phyloP scores from a whole-genome alignment of 768 basidiomycete genomes.

The Auricularia auricula-judae region DNA sequence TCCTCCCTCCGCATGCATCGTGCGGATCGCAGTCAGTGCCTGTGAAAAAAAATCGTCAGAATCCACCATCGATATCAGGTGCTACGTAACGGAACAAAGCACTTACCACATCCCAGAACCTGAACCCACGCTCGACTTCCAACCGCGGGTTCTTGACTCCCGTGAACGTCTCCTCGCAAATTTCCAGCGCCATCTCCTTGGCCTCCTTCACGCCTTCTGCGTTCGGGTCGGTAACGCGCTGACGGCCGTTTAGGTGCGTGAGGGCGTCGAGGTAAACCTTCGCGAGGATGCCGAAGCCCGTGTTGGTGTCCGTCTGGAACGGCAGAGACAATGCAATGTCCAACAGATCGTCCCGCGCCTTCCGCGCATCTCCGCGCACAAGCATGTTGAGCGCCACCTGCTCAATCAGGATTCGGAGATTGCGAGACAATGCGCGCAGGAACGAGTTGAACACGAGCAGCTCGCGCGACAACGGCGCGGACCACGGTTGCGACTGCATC shows the following conservation, averaged over 20 bases:
- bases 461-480: constrained; percentile 91
- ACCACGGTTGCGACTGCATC: constrained; percentile 77
- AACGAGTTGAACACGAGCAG: constrained; percentile 98
- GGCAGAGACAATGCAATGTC: constrained; percentile 89
- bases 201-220: constrained; percentile 71
- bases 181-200: constrained; percentile 78
- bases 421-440: constrained; percentile 81
- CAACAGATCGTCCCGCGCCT: constrained; percentile 80
- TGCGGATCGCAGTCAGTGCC: constrained; percentile 83
- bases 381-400: constrained; percentile 89
- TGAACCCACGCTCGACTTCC: constrained; percentile 92
- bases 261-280: constrained; percentile 95
- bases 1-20: constrained; percentile 71
- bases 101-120: constrained; percentile 97
- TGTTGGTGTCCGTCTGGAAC: constrained; percentile 94
- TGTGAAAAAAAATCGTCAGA: constrained; percentile 19
- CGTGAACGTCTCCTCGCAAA: constrained; percentile 85
- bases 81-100: constrained; percentile 2
- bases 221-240: constrained; percentile 64
- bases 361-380: constrained; percentile 75
- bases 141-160: constrained; percentile 78
- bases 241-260: constrained; percentile 74
- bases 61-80: background rate
- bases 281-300: constrained; percentile 92
- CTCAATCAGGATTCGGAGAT: constrained; percentile 82